Evolutionary conservation across 148 eudicot species (phyloP), one percentile per base, ranked within the genome.

Genomic region (Chenopodium suecicum): DNA sequence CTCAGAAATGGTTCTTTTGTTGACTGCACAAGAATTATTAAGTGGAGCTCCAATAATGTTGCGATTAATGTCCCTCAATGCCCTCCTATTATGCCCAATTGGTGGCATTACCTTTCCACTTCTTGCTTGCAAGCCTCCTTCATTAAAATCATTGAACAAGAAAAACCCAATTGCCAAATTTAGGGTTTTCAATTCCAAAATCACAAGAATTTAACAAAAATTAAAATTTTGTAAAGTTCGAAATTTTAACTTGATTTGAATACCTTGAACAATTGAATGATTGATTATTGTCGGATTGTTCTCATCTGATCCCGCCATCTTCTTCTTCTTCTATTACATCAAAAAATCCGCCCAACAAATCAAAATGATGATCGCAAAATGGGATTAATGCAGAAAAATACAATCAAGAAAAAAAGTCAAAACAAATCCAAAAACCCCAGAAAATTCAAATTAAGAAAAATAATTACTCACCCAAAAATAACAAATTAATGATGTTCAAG

Each of bases 231-330:
- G n/a, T 13, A 14, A 66, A 75, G 32, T 68, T 75, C 31, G 48
- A 64, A 73, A 17, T 50, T 47, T 73, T 22, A 58, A 56, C 58
- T 78, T 60, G 60, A 56, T 56, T 56, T 56, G 47, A 79, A 73
- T 83, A 95, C 97, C 97, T 90, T 88, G 91, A 60, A 73, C 4
- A 69, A 85, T 86, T 78, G 83, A 32, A 17, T 87, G 89, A 72
- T 81, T 79, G 83, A 88, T 85, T 80, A 86, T 79, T 76, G 79
- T 87, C 20, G 83, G 86, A 78, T 82, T 86, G 81, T 95, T 95
- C 91, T 93, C 98, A 54, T 95, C 86, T 58, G 89, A 88, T 84
- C 90, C 92, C 76, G 80, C 94, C 97, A 91, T 63, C 85, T 80
- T 54, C 84, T 70, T n/a, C 50, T 17, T 64, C 78, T 48, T 64